Conservation (phyloP, 257 asterid species). For the Nicotiana otophora region DNA sequence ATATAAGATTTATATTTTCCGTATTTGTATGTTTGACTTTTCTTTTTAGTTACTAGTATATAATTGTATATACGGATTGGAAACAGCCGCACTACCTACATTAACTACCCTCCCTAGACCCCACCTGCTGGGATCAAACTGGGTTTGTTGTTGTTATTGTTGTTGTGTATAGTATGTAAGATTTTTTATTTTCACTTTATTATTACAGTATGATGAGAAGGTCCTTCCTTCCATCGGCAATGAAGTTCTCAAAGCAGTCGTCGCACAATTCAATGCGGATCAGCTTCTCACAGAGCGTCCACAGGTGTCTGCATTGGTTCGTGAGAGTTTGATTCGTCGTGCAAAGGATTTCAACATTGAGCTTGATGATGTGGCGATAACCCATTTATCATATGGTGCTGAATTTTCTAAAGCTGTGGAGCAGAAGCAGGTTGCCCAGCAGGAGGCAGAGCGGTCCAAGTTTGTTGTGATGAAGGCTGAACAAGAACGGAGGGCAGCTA, state of each 20-base stretch:
- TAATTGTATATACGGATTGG: not conserved
- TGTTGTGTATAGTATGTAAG: not conserved
- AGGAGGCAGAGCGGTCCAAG: slow-evolving; percentile 94
- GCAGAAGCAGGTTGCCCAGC: slow-evolving; percentile 99
- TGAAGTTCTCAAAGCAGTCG: slow-evolving; percentile 85
- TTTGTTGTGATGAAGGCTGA: slow-evolving; percentile 89
- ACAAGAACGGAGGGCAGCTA: slow-evolving; percentile 37
- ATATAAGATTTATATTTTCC: not conserved
- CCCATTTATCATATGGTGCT: slow-evolving; percentile 82
- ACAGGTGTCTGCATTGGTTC: slow-evolving; percentile 84
- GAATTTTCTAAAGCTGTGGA: slow-evolving; percentile 94
- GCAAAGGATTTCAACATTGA: slow-evolving; percentile 86
- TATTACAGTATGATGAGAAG: slow-evolving; percentile 63
- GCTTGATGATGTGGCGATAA: slow-evolving; percentile 88
- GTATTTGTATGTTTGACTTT: not conserved
- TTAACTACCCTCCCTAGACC: too few species aligned
- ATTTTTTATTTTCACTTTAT: not conserved
- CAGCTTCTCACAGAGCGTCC: slow-evolving; percentile 90
- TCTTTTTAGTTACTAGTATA: not conserved
- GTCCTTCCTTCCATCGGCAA: slow-evolving; percentile 99
- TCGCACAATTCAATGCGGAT: slow-evolving; percentile 96
- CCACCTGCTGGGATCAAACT: too few species aligned
- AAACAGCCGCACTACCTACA: too few species aligned
- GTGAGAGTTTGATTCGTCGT: slow-evolving; percentile 73
- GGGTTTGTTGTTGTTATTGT: too few species aligned